Evolutionary conservation across 208 protist genomes (phyloP).

Genomic region (Endotrypanum monterogeii): DNA sequence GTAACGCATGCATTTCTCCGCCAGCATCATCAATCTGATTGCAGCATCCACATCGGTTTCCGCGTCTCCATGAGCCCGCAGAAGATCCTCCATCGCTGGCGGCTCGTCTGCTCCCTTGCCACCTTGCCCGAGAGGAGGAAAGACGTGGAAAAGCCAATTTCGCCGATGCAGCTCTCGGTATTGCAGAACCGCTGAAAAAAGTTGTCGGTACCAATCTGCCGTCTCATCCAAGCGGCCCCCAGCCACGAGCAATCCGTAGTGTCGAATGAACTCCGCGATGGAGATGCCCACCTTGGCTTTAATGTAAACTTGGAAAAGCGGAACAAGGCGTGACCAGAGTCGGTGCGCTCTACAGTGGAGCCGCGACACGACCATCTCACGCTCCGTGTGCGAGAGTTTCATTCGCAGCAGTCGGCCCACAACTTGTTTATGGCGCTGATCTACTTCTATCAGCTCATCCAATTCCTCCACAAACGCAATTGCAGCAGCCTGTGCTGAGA

Average conservation of each 20-base stretch:
- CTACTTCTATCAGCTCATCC: conserved; percentile 32
- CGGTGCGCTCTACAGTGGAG: conserved; percentile 11
- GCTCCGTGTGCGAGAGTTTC: conserved; percentile 23
- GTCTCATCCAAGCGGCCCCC: conserved; percentile 41
- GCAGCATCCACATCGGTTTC: conserved; percentile 3
- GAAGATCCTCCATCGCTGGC: conserved; percentile 38
- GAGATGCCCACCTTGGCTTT: conserved; percentile 49
- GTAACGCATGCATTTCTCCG: conserved; percentile 26
- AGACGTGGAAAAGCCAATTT: conserved; percentile 56
- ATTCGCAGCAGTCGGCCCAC: conserved; percentile 32
- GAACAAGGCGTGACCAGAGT: conserved; percentile 34
- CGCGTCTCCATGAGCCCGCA: conserved; percentile 18
- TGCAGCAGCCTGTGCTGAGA: conserved; percentile 36
- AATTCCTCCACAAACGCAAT: conserved; percentile 47
- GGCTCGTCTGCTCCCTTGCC: conserved; percentile 5
- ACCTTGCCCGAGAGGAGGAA: conserved; percentile 25
- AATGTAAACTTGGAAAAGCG: conserved; percentile 45
- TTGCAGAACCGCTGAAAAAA: conserved; percentile 39
- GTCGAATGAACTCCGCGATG: conserved; percentile 45
- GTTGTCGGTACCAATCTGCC: conserved; percentile 44
- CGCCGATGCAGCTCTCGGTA: conserved; percentile 46
- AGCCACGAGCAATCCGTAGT: conserved; percentile 41
- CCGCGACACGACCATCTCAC: conserved; percentile 11
- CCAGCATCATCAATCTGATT: conserved; percentile 16
- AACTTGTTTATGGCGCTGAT: conserved; percentile 32